These are phyloP conservation scores for Hibiscus syriacus DNA, from an alignment of 345 rosid species.

Conservation along the genomic window DNA sequence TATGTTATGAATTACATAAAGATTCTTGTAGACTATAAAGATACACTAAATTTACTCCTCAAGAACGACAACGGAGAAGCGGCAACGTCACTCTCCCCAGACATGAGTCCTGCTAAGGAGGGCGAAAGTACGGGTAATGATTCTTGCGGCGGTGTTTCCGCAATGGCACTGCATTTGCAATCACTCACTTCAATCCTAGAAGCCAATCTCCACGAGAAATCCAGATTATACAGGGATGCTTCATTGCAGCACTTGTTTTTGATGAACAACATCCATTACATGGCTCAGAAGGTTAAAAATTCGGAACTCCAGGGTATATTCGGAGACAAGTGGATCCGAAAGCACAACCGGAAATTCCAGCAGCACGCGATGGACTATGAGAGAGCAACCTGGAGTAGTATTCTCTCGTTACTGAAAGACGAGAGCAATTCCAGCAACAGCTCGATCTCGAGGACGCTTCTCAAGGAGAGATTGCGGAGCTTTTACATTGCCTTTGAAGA, in stretches of 20 bases:
- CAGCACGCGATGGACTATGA: constrained; percentile 68
- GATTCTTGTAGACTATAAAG: constrained; percentile 55
- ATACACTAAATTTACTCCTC: constrained; percentile 59
- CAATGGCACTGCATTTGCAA: constrained; percentile 43
- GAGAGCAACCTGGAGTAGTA: constrained; percentile 67
- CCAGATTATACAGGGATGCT: constrained; percentile 53
- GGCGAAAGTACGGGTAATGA: constrained; percentile 25
- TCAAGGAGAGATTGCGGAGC: constrained; percentile 57
- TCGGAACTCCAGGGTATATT: constrained; percentile 59
- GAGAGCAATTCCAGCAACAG: constrained; percentile 42
- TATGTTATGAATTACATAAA: constrained; percentile 79
- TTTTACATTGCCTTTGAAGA: constrained; percentile 69
- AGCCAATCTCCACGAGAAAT: constrained; percentile 56
- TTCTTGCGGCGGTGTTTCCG: constrained; percentile 20
- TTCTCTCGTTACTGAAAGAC: constrained; percentile 54
- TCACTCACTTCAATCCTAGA: constrained; percentile 54
- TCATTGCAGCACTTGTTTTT: constrained; percentile 71
- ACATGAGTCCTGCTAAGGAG: constrained; percentile 25
- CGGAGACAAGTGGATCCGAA: constrained; percentile 72
- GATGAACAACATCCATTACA: constrained; percentile 85
- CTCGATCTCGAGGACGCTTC: constrained; percentile 37
- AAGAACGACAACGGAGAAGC: constrained; percentile 34
- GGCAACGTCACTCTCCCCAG: constrained; percentile 28
- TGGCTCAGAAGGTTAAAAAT: constrained; percentile 64
- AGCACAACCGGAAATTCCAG: constrained; percentile 72